Percentiles rank a stretch among this genome's conserved stretches.
Conservation (phyloP, 2,329 filamentous ascomycete species). For the Diplocarpon mali region DNA sequence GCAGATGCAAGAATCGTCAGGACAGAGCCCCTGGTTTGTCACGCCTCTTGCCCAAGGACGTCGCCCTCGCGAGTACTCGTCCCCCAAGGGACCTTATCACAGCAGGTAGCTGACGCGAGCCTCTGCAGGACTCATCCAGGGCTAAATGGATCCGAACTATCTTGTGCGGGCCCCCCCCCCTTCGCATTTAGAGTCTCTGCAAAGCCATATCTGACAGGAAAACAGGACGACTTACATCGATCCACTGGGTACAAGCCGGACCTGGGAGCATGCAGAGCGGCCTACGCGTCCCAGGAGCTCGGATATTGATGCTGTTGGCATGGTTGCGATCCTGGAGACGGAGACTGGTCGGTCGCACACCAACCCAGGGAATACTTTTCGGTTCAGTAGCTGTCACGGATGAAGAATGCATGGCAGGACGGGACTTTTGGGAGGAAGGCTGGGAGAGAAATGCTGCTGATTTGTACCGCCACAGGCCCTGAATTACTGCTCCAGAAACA, state of each 20-base stretch:
- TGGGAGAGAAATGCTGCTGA: not conserved
- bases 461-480: conserved; percentile 24
- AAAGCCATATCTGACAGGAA: not conserved
- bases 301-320: conserved; percentile 62
- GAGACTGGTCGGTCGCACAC: too few relatives aligned
- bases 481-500: conserved; percentile 56
- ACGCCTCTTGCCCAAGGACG: too few relatives aligned
- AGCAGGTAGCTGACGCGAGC: too few relatives aligned
- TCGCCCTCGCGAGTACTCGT: too few relatives aligned
- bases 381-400: too few relatives aligned
- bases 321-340: conserved; percentile 55
- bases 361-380: too few relatives aligned
- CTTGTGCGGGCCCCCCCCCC: not conserved
- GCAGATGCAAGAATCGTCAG: conserved; percentile 34
- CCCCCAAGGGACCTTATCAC: too few relatives aligned
- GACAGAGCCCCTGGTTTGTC: conserved; percentile 34
- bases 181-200: not conserved
- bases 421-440: too few relatives aligned
- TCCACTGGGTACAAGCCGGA: conserved; percentile 44
- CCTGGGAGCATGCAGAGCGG: conserved; percentile 66
- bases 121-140: not conserved
- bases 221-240: conserved; percentile 52
- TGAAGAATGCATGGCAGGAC: too few relatives aligned
- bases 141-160: conserved; percentile 19
- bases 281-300: conserved; percentile 49